These are phyloP conservation scores for Erysimum cheiri DNA, from an alignment of 441 rosid species.

Conservation along the genomic window DNA sequence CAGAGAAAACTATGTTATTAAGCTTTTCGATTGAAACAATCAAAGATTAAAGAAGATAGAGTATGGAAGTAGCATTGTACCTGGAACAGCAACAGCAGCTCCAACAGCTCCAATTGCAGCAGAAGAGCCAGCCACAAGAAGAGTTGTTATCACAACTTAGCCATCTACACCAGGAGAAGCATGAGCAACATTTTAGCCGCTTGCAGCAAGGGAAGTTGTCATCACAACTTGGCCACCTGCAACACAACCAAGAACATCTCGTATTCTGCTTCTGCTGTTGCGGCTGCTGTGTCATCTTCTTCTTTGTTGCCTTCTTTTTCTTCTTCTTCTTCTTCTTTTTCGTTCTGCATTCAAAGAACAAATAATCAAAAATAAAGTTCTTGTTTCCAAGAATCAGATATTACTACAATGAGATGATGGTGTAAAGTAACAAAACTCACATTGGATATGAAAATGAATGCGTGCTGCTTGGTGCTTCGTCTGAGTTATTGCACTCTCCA, in stretches of 20 bases:
- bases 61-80: slow-evolving; percentile 21
- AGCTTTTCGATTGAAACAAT: slow-evolving; percentile 7
- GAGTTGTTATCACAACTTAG: slow-evolving; percentile 45
- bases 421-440: slow-evolving; percentile 49
- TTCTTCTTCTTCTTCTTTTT: slow-evolving; percentile 32
- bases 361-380: not conserved
- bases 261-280: slow-evolving; percentile 34
- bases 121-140: slow-evolving; percentile 51
- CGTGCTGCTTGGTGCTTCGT: slow-evolving; percentile 46
- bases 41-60: slow-evolving; percentile 5
- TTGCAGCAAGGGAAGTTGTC: slow-evolving; percentile 45
- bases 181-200: slow-evolving; percentile 46
- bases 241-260: slow-evolving; percentile 53
- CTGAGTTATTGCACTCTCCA: slow-evolving; percentile 43
- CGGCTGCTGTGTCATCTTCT: slow-evolving; percentile 24
- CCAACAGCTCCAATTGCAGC: slow-evolving; percentile 57
- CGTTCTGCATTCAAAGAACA: slow-evolving; percentile 20
- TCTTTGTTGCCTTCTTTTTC: slow-evolving; percentile 31
- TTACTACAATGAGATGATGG: slow-evolving; percentile 10
- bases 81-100: slow-evolving; percentile 40
- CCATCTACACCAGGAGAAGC: slow-evolving; percentile 45
- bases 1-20: not conserved
- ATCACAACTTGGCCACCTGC: slow-evolving; percentile 46
- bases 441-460: slow-evolving; percentile 61
- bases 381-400: slow-evolving; percentile 11